These are phyloP conservation scores for Ampelocalamus luodianensis DNA, from an alignment of 176 grass and related monocot genomes.

Conservation along the genomic window DNA sequence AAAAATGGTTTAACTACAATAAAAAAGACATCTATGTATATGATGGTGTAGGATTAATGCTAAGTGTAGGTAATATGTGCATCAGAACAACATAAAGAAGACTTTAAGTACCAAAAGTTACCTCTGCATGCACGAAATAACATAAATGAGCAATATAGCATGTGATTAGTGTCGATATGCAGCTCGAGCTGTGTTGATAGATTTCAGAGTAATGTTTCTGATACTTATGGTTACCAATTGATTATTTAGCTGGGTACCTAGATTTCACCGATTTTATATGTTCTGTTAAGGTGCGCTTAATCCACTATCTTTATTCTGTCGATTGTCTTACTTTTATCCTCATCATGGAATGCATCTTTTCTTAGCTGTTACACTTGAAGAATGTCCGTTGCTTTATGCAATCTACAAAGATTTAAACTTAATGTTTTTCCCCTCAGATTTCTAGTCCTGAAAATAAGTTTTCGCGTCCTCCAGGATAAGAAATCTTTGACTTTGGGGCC, in stretches of 20 bases:
- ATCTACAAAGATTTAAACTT: neutral
- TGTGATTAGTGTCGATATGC: neutral
- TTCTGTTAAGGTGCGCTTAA: neutral
- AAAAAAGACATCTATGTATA: neutral
- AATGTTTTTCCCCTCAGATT: neutral
- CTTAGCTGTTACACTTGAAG: neutral
- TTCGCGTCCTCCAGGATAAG: constrained; percentile 69
- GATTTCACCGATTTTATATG: neutral
- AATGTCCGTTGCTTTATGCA: neutral
- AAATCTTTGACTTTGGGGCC: constrained; percentile 70
- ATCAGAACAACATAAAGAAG: neutral
- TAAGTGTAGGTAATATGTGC: neutral
- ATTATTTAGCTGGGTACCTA: neutral
- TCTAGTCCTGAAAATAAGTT: constrained; percentile 43
- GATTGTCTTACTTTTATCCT: constrained; percentile 2
- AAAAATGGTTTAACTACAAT: neutral
- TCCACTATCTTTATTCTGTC: neutral
- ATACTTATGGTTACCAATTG: constrained; percentile 7
- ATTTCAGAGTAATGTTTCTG: neutral
- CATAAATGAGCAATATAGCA: neutral
- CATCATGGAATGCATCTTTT: neutral
- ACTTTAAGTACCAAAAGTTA: neutral
- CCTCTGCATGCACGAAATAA: neutral
- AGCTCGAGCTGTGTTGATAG: neutral
- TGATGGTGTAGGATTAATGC: neutral